Conservation (phyloP, 1,139 yeast species). For the Kodamaea alishanica region DNA sequence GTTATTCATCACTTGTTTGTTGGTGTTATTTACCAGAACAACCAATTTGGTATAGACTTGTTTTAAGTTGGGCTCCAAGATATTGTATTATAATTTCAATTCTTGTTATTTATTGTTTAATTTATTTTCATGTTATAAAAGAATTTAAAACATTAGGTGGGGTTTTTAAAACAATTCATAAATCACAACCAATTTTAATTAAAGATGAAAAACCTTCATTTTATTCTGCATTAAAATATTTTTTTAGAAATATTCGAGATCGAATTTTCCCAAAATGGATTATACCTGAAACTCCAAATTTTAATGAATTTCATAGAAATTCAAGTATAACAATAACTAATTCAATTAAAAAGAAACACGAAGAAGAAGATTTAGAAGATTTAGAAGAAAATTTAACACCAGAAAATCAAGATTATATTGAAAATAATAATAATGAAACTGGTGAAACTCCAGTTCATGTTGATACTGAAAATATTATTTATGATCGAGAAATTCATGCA, state of each 20-base stretch:
- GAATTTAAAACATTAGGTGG: conserved; percentile 56
- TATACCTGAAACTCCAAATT: conserved; percentile 22
- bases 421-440: background rate
- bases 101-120: conserved; percentile 60
- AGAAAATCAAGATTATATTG: background rate
- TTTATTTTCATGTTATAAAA: conserved; percentile 68
- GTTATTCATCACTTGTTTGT: conserved; percentile 62
- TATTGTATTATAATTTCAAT: conserved; percentile 63
- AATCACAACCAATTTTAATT: conserved; percentile 1
- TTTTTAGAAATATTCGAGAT: conserved; percentile 22
- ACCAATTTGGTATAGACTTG: conserved; percentile 75
- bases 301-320: conserved; percentile 1
- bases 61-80: conserved; percentile 80
- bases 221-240: conserved; percentile 33
- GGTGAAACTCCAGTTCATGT: conserved; percentile 11
- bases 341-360: conserved; percentile 1
- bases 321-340: conserved; percentile 4
- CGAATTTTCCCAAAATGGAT: conserved; percentile 28
- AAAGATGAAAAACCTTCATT: conserved; percentile 32
- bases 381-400: conserved; percentile 3
- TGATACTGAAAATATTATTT: conserved; percentile 17
- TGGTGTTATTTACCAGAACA: conserved; percentile 79
- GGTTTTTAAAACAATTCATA: conserved; percentile 36
- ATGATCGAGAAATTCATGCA: conserved; percentile 46
- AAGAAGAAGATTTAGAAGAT: conserved; percentile 4